Base-by-base conservation (phyloP, 495 filamentous ascomycete species). In the Talaromyces thailandensis region DNA sequence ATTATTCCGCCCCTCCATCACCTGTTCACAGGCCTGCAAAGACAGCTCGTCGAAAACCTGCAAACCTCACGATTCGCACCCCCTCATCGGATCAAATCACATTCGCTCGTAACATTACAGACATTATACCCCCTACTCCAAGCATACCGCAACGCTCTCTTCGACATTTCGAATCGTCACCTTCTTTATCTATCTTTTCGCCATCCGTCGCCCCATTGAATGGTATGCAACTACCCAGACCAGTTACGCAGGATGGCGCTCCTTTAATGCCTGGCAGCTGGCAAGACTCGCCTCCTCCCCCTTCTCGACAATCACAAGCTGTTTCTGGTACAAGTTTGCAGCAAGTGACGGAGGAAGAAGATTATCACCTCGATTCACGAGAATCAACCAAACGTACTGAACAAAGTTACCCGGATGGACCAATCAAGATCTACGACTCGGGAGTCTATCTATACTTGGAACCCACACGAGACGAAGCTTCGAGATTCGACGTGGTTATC, bases 401-500 rank as follows among this genome's bases (percentile, higher is more conserved):
- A 4, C 92, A 92, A 24, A 91, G 91, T 4, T 98, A 98, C 71
- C 94, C 94, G 2, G 83, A 93, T 67, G 94, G 94, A 0, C 94
- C 94, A 0, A 88, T 97, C 21, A 86, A 87, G 66, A 96, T 98
- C 28, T 95, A 97, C 64, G 87, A 92, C 50, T 87, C 92, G n/a
- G 86, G 88, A n/a, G 89, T 98, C 1, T 96, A 87, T 67, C 79
- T 98, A 0, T 98, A 96, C 64, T 75, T 96, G 45, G 94, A 98
- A 71, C 94, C 94, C 4, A 93, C 88, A 4, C 84, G 84, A 0
- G 87, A 93, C 57, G 90, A 96, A 69, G 93, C 93, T 2, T 77
- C 86, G 11, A 77, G 87, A 55, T 98, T 96, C 67, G 94, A 98
- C 69, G 88, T 97, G 3, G 85, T 98, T 35, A 84, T 98, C 58